phyloP scores from a whole-genome alignment of 1,139 yeast species.

The Geotrichum reessii region DNA sequence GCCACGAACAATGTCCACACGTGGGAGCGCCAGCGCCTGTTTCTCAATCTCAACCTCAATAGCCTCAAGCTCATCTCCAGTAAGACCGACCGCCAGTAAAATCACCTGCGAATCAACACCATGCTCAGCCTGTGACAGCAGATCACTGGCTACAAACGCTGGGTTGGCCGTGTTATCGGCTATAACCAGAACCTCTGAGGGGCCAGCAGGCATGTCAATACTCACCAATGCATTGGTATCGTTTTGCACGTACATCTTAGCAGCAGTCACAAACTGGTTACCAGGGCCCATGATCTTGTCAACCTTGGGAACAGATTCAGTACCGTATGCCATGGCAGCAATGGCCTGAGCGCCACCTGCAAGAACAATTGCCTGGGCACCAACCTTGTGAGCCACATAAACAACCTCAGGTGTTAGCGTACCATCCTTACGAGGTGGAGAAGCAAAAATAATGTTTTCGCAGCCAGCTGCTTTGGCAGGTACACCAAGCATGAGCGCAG shows the following conservation, averaged over 20 bases:
- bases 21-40: constrained; percentile 84
- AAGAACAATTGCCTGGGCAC: constrained; percentile 80
- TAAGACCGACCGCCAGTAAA: constrained; percentile 72
- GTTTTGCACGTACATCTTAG: constrained; percentile 94
- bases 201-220: constrained; percentile 99
- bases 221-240: constrained; percentile 93
- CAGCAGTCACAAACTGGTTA: constrained; percentile 97
- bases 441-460: constrained; percentile 84
- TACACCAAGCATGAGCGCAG: constrained; percentile 96
- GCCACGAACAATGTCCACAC: constrained; percentile 87
- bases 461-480: constrained; percentile 99
- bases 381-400: constrained; percentile 92
- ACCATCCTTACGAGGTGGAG: constrained; percentile 96
- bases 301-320: constrained; percentile 84
- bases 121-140: constrained; percentile 96
- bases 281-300: constrained; percentile 98
- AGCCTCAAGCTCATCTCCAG: constrained; percentile 51
- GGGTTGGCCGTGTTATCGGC: constrained; percentile 87
- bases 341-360: constrained; percentile 99
- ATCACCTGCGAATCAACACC: constrained; percentile 97
- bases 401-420: constrained; percentile 94
- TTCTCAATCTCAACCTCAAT: constrained; percentile 75
- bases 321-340: constrained; percentile 98
- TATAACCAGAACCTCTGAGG: constrained; percentile 90
- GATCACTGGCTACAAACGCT: constrained; percentile 91